Percentiles rank a stretch among this genome's conserved stretches.
Conservation (phyloP, 2,329 filamentous ascomycete genomes). For the Sporothrix dimorphospora region DNA sequence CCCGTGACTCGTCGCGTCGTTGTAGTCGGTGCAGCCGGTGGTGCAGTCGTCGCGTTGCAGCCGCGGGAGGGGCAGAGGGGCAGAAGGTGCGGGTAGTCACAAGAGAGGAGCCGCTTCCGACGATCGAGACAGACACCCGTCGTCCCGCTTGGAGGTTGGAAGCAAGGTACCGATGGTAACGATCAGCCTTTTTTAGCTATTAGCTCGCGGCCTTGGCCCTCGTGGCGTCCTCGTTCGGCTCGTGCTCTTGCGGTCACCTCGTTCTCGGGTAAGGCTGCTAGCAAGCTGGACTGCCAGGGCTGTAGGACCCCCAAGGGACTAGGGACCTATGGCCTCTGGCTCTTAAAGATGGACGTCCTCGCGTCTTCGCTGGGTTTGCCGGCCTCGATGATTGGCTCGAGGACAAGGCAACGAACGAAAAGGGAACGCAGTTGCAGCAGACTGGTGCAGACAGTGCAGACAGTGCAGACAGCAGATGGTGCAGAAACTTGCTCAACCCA, state of each 20-base stretch:
- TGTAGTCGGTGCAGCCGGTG: not conserved
- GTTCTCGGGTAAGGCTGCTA: constrained; percentile 16
- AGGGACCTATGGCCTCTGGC: constrained; percentile 2
- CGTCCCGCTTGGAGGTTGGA: not conserved
- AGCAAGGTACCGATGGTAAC: constrained; percentile 14
- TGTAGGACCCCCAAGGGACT: not conserved
- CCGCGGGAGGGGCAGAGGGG: constrained; percentile 4
- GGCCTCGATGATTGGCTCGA: constrained; percentile 7
- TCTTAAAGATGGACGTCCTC: not conserved
- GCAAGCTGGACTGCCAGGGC: too few relatives aligned
- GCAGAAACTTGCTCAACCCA: constrained; percentile 30
- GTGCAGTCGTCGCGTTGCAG: not conserved
- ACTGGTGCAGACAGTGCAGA: not conserved
- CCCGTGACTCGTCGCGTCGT: not conserved
- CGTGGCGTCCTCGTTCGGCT: not conserved
- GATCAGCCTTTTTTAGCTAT: not conserved
- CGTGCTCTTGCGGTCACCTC: not conserved
- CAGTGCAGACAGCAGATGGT: not conserved
- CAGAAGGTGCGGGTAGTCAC: not conserved
- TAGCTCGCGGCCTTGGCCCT: constrained; percentile 7
- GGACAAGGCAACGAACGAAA: not conserved
- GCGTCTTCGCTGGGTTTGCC: too few relatives aligned
- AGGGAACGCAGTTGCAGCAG: constrained; percentile 1
- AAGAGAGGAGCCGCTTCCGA: constrained; percentile 6
- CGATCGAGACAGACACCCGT: constrained; percentile 4